Evolutionary conservation across 345 rosid species (phyloP).

Genomic region (Eucalyptus grandis): DNA sequence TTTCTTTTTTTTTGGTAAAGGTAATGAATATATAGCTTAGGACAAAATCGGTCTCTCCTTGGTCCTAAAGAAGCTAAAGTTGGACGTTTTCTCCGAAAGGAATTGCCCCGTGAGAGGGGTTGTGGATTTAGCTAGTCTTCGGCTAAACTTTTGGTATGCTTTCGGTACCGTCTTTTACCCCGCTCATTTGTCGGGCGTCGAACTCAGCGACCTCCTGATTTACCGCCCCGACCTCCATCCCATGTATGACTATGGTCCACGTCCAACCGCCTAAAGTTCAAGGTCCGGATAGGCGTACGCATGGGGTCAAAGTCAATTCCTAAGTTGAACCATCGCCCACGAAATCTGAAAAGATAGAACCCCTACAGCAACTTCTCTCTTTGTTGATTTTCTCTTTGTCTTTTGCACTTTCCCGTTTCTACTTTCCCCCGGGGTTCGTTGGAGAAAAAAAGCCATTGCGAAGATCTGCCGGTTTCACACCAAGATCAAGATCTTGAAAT

Average conservation of each 20-base stretch:
- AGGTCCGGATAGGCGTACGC: not conserved
- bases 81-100: not conserved
- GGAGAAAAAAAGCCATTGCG: too few species aligned
- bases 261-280: not conserved
- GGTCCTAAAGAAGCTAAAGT: not conserved
- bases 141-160: not conserved
- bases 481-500: too few species aligned
- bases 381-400: not conserved
- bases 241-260: not conserved
- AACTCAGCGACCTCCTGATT: not conserved
- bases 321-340: not conserved
- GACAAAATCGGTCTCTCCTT: not conserved
- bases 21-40: too few species aligned
- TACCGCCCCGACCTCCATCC: not conserved
- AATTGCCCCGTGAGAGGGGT: not conserved
- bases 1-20: too few species aligned
- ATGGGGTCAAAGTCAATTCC: not conserved
- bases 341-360: not conserved
- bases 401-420: too few species aligned
- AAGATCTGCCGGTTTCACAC: too few species aligned
- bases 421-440: too few species aligned
- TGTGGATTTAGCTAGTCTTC: not conserved
- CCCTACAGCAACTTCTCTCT: not conserved
- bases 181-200: not conserved
- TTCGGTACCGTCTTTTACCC: not conserved